A percentile compares a stretch with the other conserved stretches of the same genome.
Conservation (phyloP, 139 green algal species). For the Haematococcus sp. region DNA sequence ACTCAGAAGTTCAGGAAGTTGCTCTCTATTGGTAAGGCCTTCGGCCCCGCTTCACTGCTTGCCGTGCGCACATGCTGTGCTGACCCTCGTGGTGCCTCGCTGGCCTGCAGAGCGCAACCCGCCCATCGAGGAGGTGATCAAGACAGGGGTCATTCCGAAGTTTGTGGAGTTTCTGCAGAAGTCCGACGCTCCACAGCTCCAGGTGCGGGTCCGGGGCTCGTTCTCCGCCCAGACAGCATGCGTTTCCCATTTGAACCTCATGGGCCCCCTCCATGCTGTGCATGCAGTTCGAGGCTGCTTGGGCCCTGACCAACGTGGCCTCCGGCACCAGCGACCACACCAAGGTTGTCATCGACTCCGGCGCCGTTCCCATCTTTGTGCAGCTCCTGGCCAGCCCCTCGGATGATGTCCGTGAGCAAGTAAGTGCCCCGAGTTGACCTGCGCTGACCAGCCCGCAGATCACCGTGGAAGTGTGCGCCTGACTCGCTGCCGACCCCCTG, state of each 20-base stretch:
- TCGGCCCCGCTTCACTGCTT: neutral
- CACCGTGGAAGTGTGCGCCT: neutral
- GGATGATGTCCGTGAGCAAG: constrained; percentile 97
- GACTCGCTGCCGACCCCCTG: neutral
- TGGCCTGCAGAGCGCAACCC: constrained; percentile 88
- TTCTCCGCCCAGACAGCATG: neutral
- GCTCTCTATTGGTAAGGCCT: constrained; percentile 85
- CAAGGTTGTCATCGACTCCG: constrained; percentile 94
- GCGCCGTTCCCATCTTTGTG: constrained; percentile 98
- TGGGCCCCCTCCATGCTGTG: constrained; percentile 3
- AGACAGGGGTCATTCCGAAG: constrained; percentile 89
- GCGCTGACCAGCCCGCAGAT: neutral
- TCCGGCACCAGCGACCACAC: constrained; percentile 97
- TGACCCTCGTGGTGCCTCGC: neutral
- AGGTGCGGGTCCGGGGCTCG: constrained; percentile 39
- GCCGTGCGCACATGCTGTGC: neutral
- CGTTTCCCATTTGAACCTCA: constrained; percentile 4
- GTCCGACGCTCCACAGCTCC: constrained; percentile 79
- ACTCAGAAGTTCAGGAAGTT: constrained; percentile 98
- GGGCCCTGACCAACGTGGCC: constrained; percentile 98
- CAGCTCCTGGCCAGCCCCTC: constrained; percentile 85
- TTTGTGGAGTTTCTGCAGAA: constrained; percentile 97
- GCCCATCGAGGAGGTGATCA: constrained; percentile 98
- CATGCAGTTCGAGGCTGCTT: constrained; percentile 93
- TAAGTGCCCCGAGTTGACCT: constrained; percentile 22